Percentiles rank a stretch among this genome's conserved stretches.
phyloP scores from a whole-genome alignment of 2,329 filamentous ascomycete species.

The Allantophomopsis lycopodina region DNA sequence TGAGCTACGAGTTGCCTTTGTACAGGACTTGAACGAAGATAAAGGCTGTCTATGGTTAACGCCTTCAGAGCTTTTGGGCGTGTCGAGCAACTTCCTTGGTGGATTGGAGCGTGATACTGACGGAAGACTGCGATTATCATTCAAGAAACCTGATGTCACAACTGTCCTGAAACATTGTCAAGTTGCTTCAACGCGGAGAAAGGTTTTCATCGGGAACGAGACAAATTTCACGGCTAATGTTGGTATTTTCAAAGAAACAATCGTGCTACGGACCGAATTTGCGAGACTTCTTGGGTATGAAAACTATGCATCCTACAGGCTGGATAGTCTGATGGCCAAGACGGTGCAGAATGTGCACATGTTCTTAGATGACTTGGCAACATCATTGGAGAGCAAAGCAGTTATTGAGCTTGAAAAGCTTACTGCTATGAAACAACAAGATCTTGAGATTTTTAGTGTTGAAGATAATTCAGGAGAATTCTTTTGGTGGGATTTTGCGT shows the following conservation, averaged over 20 bases:
- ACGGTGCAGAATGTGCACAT: conserved; percentile 50
- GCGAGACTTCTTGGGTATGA: conserved; percentile 61
- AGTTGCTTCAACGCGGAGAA: conserved; percentile 40
- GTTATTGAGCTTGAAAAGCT: conserved; percentile 53
- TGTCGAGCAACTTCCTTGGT: conserved; percentile 52
- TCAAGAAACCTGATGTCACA: conserved; percentile 63
- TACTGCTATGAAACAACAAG: conserved; percentile 55
- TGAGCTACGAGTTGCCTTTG: conserved; percentile 56
- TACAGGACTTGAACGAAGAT: conserved; percentile 68
- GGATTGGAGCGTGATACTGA: conserved; percentile 56
- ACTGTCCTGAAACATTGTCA: conserved; percentile 37
- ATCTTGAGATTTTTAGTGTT: too few relatives aligned
- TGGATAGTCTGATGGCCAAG: conserved; percentile 75
- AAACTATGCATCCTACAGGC: conserved; percentile 57
- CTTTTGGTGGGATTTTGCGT: conserved; percentile 69
- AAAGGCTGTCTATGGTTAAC: conserved; percentile 66
- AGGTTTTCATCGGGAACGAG: conserved; percentile 25
- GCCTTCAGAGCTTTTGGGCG: conserved; percentile 54
- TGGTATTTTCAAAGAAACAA: conserved; percentile 56
- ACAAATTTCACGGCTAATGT: conserved; percentile 44
- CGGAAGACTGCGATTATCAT: conserved; percentile 57
- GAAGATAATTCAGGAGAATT: conserved; percentile 40
- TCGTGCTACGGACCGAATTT: conserved; percentile 60
- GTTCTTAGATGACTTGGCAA: conserved; percentile 55
- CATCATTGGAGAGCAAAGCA: conserved; percentile 49